Conservation (phyloP, 1,139 yeast species). For the Debaryomyces sp. region DNA sequence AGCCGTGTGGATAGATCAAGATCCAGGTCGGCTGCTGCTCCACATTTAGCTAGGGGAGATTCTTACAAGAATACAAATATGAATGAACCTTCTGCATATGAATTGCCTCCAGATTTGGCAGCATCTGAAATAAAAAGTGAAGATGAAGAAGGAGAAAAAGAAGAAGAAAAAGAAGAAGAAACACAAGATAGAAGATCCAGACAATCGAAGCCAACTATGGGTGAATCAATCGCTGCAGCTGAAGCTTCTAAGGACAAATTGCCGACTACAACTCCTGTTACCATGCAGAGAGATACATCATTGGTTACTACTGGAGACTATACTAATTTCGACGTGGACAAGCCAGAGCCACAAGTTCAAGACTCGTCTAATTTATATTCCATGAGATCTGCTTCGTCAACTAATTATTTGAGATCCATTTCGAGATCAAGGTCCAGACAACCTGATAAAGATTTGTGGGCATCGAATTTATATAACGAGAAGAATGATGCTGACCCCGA, state of each 20-base stretch:
- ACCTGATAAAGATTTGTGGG: slow-evolving; percentile 34
- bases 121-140: slow-evolving; percentile 12
- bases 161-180: slow-evolving; percentile 23
- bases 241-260: slow-evolving; percentile 28
- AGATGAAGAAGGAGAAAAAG: slow-evolving; percentile 16
- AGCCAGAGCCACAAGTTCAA: slow-evolving; percentile 23
- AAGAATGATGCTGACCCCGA: slow-evolving; percentile 47
- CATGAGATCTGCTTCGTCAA: slow-evolving; percentile 38
- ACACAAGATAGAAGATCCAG: slow-evolving; percentile 43
- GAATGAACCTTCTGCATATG: slow-evolving; percentile 45
- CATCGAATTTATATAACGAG: slow-evolving; percentile 25
- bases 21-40: slow-evolving; percentile 38
- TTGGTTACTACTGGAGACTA: slow-evolving; percentile 54
- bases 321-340: slow-evolving; percentile 50
- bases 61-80: slow-evolving; percentile 55
- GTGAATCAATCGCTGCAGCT: slow-evolving; percentile 52
- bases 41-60: slow-evolving; percentile 70
- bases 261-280: slow-evolving; percentile 13
- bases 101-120: slow-evolving; percentile 45
- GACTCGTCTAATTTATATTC: slow-evolving; percentile 25
- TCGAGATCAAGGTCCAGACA: slow-evolving; percentile 64
- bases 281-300: slow-evolving; percentile 38
- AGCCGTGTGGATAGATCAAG: slow-evolving; percentile 19
- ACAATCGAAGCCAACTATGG: slow-evolving; percentile 51
- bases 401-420: slow-evolving; percentile 59